phyloP scores from a whole-genome alignment of 23 red algal genomes.

The Pyropia yezoensis region DNA sequence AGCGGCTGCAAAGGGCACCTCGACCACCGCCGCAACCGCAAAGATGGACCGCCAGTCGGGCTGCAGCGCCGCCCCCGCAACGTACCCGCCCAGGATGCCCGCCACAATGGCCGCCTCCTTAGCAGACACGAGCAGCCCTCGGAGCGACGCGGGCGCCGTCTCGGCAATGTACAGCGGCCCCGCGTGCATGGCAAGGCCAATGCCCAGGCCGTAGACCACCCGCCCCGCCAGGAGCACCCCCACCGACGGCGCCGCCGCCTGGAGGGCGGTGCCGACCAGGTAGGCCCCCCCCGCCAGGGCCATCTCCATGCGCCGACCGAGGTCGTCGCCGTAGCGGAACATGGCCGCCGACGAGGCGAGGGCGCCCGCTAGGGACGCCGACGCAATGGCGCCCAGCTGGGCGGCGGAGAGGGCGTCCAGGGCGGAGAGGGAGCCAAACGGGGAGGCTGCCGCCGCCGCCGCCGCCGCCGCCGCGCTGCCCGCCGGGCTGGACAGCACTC shows the following conservation, averaged over 20 bases:
- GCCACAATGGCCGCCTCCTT: constrained; percentile 29
- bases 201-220: constrained; percentile 17
- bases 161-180: constrained; percentile 29
- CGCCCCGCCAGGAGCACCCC: constrained; percentile 5
- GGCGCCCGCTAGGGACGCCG: constrained; percentile 15
- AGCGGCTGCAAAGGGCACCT: neutral
- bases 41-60: constrained; percentile 33
- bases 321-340: constrained; percentile 12
- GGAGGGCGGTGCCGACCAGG: constrained; percentile 6
- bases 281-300: neutral
- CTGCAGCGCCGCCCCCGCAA: constrained; percentile 6
- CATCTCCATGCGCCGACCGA: constrained; percentile 9
- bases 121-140: constrained; percentile 11
- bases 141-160: constrained; percentile 1
- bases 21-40: neutral
- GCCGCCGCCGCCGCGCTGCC: too few relatives aligned
- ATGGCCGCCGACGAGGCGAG: neutral
- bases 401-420: constrained; percentile 1
- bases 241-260: constrained; percentile 9
- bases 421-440: neutral
- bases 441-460: neutral
- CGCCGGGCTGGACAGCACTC: constrained; percentile 1
- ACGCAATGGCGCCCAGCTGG: constrained; percentile 9
- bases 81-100: constrained; percentile 20
- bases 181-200: constrained; percentile 33